A percentile compares a stretch with the other conserved stretches of the same genome.
Evolutionary conservation across 2,329 filamentous ascomycete genomes (phyloP).

Genomic region (Penicillium glabrum): DNA sequence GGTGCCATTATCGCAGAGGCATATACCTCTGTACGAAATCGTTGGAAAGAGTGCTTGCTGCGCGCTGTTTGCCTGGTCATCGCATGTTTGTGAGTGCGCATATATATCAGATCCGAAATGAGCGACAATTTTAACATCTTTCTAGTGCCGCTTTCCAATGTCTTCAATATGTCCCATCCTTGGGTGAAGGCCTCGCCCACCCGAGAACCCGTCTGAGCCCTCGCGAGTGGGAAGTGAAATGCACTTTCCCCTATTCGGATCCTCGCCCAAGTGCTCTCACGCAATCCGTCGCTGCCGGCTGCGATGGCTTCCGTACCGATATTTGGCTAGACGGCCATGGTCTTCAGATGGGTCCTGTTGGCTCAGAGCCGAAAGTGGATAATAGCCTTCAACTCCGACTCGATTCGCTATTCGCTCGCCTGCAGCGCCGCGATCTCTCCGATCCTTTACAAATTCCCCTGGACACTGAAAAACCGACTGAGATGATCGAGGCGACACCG

Average conservation of each 20-base stretch:
- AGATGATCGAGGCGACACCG: slow-evolving; percentile 6
- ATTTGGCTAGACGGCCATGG: slow-evolving; percentile 25
- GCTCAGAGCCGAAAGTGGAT: slow-evolving; percentile 3
- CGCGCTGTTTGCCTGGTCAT: slow-evolving; percentile 26
- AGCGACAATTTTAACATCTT: not conserved
- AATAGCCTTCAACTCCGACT: slow-evolving; percentile 25
- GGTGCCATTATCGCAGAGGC: slow-evolving; percentile 16
- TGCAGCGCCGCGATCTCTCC: slow-evolving; percentile 13
- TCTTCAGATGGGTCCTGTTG: slow-evolving; percentile 22
- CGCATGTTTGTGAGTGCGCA: slow-evolving; percentile 19
- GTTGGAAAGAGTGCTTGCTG: slow-evolving; percentile 23
- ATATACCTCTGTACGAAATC: slow-evolving; percentile 11
- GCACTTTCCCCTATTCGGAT: slow-evolving; percentile 23
- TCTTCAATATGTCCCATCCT: slow-evolving; percentile 1
- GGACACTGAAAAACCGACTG: not conserved
- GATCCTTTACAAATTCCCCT: not conserved
- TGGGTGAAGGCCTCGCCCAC: not conserved
- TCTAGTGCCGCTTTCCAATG: slow-evolving; percentile 18
- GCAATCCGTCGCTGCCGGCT: slow-evolving; percentile 23
- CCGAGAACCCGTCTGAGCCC: not conserved
- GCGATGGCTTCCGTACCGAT: slow-evolving; percentile 26
- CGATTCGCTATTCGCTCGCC: slow-evolving; percentile 17
- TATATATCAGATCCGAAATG: not conserved
- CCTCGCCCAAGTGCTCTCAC: slow-evolving; percentile 19
- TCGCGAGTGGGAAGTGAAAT: slow-evolving; percentile 14